These are phyloP conservation scores for Jamesozyma piceae DNA, from an alignment of 805 yeast genomes.

Conservation along the genomic window DNA sequence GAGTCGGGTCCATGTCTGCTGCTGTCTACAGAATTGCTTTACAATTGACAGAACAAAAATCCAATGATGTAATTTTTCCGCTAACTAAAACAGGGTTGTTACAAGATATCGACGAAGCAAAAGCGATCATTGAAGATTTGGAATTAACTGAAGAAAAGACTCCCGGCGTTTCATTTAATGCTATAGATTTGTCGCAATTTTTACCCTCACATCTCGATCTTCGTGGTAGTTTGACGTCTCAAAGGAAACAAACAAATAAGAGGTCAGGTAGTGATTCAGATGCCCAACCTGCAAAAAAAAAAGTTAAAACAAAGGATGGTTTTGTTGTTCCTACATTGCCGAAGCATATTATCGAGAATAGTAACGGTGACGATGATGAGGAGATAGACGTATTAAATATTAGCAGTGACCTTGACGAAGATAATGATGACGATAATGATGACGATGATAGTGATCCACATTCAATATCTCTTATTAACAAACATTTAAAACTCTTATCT, in stretches of 20 bases:
- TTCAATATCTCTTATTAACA: slow-evolving; percentile 34
- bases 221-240: slow-evolving; percentile 37
- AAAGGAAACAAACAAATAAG: slow-evolving; percentile 26
- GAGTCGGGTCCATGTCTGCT: slow-evolving; percentile 63
- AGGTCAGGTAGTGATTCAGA: slow-evolving; percentile 19
- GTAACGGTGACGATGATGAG: slow-evolving; percentile 15
- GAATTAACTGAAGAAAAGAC: slow-evolving; percentile 29
- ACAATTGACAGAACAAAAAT: slow-evolving; percentile 45
- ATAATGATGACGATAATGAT: slow-evolving; percentile 29
- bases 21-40: slow-evolving; percentile 54
- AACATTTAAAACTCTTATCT: slow-evolving; percentile 63
- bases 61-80: slow-evolving; percentile 36
- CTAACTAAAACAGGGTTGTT: slow-evolving; percentile 41
- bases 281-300: slow-evolving; percentile 22
- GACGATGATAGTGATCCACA: slow-evolving; percentile 29
- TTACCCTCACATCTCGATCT: slow-evolving; percentile 38
- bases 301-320: slow-evolving; percentile 36
- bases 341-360: slow-evolving; percentile 8
- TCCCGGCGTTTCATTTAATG: slow-evolving; percentile 31
- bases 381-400: slow-evolving; percentile 9
- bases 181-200: slow-evolving; percentile 35
- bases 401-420: slow-evolving; percentile 13
- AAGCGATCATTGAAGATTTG: slow-evolving; percentile 19
- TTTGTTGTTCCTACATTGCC: slow-evolving; percentile 27
- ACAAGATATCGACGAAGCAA: slow-evolving; percentile 38